Conservation (phyloP, 2,329 filamentous ascomycete genomes). For the Metarhizium rileyi region DNA sequence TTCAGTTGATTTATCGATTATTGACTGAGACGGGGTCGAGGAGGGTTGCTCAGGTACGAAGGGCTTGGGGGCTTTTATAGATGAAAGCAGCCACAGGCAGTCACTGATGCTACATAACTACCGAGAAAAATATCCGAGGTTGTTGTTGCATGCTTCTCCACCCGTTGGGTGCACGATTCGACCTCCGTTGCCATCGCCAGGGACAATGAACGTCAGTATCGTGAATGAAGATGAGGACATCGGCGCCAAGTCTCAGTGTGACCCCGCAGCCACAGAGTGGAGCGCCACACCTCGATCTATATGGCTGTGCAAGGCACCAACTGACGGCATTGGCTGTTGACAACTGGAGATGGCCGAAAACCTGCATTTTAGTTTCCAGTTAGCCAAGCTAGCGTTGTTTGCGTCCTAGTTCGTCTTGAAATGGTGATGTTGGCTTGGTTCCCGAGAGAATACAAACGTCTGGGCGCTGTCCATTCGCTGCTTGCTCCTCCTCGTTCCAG, state of each 20-base stretch:
- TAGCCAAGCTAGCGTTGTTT: not conserved
- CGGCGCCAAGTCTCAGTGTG: not conserved
- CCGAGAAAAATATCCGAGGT: not conserved
- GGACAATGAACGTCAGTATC: not conserved
- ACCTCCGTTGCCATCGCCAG: not conserved
- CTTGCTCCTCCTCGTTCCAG: not conserved
- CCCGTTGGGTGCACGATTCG: not conserved
- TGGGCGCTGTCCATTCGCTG: not conserved
- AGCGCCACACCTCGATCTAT: not conserved
- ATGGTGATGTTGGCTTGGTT: too few relatives aligned
- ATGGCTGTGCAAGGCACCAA: not conserved
- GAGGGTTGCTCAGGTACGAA: not conserved
- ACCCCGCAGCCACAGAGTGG: slow-evolving; percentile 2
- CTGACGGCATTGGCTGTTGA: slow-evolving; percentile 3
- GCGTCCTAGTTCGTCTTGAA: too few relatives aligned
- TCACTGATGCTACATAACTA: not conserved
- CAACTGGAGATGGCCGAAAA: not conserved
- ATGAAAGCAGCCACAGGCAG: not conserved
- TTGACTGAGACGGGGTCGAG: not conserved
- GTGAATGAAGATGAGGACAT: not conserved
- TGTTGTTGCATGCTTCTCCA: not conserved
- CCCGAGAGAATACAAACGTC: not conserved
- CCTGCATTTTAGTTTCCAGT: too few relatives aligned
- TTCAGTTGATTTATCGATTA: too few relatives aligned
- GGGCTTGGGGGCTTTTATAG: not conserved